Evolutionary conservation across 495 filamentous ascomycete species (phyloP), one percentile per base, ranked within the genome.

Genomic region (Podospora conica): DNA sequence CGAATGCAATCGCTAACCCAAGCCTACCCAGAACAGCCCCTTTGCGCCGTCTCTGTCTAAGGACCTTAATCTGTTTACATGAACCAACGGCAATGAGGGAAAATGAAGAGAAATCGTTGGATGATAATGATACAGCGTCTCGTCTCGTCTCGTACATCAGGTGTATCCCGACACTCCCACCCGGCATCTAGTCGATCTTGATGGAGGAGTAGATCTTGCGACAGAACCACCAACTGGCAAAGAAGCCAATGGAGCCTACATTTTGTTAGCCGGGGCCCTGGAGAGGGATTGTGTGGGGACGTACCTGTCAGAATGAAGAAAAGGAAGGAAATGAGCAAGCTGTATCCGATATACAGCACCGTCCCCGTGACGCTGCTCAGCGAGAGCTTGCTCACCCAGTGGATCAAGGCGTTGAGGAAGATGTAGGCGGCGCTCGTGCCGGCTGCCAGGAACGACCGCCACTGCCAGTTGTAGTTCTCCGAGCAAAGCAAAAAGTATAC

Each of bases 401-500:
- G 97, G 61, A 96, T 79, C 63, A 98, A 73, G 3, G 91, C 91
- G 70, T 96, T 92, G 9, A 89, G 75, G 75, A 97, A 97, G 63
- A 98, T 92, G 73, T 97, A 98, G 31, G 82, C 84, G 2, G 92
- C 93, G 53, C 89, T 93, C 71, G 90, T 91, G 33, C 95, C 95
- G 0, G 93, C 92, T 1, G 90, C 91, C 33, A 88, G 81, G 81
- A 98, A 98, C 12, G 91, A 87, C 54, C 95, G 86, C 95, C 95
- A 98, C 73, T 97, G 95, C 95, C 95, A 98, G 73, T 96, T 91
- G 75, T 98, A 98, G 79, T 98, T 94, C 81, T 98, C 95, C 3
- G 90, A 87, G 73, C 93, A 98, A 20, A 98, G 87, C 63, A 98
- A 70, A 80, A 96, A 97, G 78, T 98, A 98, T 0, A 97, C 88